Conservation (phyloP, 345 rosid species). For the Atalantia buxifolia region DNA sequence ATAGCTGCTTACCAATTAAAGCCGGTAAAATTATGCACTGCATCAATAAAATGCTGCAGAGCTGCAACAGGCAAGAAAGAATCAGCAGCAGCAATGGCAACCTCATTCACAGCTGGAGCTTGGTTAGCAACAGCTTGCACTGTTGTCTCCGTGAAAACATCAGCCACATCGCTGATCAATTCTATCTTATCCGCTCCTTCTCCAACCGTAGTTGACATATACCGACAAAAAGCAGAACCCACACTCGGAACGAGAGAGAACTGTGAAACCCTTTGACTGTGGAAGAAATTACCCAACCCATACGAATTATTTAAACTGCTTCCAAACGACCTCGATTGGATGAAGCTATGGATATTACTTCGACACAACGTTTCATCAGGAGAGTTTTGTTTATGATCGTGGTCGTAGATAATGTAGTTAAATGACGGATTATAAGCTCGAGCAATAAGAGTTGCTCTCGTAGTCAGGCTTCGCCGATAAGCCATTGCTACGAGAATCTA, state of each 20-base stretch:
- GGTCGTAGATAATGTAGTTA: slow-evolving; percentile 22
- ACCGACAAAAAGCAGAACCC: slow-evolving; percentile 31
- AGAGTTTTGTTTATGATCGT: slow-evolving; percentile 18
- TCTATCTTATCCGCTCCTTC: slow-evolving; percentile 36
- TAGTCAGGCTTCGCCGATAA: slow-evolving; percentile 27
- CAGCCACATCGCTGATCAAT: slow-evolving; percentile 33
- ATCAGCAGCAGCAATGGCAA: slow-evolving; percentile 56
- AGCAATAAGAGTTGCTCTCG: slow-evolving; percentile 28
- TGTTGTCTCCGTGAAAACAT: slow-evolving; percentile 27
- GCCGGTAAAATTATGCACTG: slow-evolving; percentile 40
- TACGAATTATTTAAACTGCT: slow-evolving; percentile 15
- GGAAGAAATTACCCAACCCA: slow-evolving; percentile 4
- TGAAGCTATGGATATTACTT: slow-evolving; percentile 2
- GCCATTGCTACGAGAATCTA: slow-evolving; percentile 28
- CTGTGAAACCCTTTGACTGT: background rate
- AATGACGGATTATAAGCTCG: slow-evolving; percentile 22
- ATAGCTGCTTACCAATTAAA: slow-evolving; percentile 34
- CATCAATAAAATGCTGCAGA: slow-evolving; percentile 46
- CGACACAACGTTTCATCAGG: slow-evolving; percentile 7
- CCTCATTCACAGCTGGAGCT: slow-evolving; percentile 42
- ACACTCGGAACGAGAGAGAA: slow-evolving; percentile 15
- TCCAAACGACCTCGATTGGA: slow-evolving; percentile 29
- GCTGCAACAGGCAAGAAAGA: slow-evolving; percentile 44
- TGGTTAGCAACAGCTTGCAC: slow-evolving; percentile 34
- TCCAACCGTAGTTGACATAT: slow-evolving; percentile 38